Percentiles rank a stretch among this genome's conserved stretches.
These are phyloP conservation scores for Camelina neglecta DNA, from an alignment of 345 rosid species.

Conservation along the genomic window DNA sequence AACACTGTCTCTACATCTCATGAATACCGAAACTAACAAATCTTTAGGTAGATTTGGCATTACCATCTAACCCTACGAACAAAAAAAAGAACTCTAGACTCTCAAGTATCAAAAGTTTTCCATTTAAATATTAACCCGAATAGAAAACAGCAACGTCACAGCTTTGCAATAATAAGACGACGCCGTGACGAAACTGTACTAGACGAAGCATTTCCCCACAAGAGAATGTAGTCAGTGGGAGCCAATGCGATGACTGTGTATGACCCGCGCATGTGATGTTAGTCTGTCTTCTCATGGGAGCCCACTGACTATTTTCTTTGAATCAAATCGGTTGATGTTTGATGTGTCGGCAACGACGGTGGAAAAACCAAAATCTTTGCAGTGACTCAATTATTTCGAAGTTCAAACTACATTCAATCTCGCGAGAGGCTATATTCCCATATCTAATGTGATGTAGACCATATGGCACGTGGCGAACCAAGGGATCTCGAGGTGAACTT, in stretches of 20 bases:
- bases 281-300: constrained; percentile 10
- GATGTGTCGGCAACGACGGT: constrained; percentile 24
- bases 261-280: neutral
- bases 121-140: neutral
- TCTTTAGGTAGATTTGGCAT: constrained; percentile 6
- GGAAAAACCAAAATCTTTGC: constrained; percentile 2
- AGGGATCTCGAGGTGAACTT: constrained; percentile 19
- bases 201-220: neutral
- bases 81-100: neutral
- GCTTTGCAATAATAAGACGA: constrained; percentile 7
- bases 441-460: neutral
- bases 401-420: constrained; percentile 3
- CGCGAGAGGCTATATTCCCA: neutral
- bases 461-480: constrained; percentile 17
- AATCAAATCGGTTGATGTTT: neutral
- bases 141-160: constrained; percentile 4
- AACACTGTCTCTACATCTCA: neutral
- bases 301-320: neutral
- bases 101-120: neutral
- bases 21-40: constrained; percentile 13
- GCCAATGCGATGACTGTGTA: constrained; percentile 2
- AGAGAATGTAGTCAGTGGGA: constrained; percentile 2
- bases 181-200: constrained; percentile 4
- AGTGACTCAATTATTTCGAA: constrained; percentile 15
- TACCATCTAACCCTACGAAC: constrained; percentile 15